phyloP scores from a whole-genome alignment of 345 rosid species.

The Linum lewisii region DNA sequence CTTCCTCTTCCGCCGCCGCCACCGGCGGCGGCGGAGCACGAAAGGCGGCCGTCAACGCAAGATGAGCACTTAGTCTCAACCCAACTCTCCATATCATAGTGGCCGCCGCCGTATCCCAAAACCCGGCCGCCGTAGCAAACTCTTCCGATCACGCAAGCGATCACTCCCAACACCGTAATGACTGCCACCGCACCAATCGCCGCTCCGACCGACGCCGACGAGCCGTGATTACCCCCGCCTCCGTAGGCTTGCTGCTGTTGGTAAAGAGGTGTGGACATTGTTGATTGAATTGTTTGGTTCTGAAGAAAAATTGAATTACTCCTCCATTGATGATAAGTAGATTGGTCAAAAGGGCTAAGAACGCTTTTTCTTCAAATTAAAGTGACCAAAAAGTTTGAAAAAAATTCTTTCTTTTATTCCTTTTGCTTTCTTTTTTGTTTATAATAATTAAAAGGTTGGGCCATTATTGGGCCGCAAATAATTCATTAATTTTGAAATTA shows the following conservation, averaged over 20 bases:
- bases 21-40: constrained; percentile 25
- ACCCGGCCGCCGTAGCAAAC: constrained; percentile 48
- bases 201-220: constrained; percentile 45
- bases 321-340: too few relatives aligned
- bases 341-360: too few relatives aligned
- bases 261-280: constrained; percentile 27
- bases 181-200: constrained; percentile 58
- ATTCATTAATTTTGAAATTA: too few relatives aligned
- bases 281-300: too few relatives aligned
- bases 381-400: too few relatives aligned
- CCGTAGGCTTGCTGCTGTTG: constrained; percentile 22
- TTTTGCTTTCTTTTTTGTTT: too few relatives aligned
- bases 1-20: constrained; percentile 18
- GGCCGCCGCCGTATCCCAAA: constrained; percentile 32
- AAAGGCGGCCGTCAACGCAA: constrained; percentile 41
- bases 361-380: too few relatives aligned
- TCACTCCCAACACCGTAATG: constrained; percentile 44
- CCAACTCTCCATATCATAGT: constrained; percentile 61
- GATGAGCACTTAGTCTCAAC: constrained; percentile 56
- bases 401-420: too few relatives aligned
- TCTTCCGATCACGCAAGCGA: constrained; percentile 58
- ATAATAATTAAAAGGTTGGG: too few relatives aligned
- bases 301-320: too few relatives aligned
- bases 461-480: too few relatives aligned
- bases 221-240: constrained; percentile 24